Evolutionary conservation across 768 basidiomycete genomes (phyloP).

Genomic region (Cytidiella melzeri): DNA sequence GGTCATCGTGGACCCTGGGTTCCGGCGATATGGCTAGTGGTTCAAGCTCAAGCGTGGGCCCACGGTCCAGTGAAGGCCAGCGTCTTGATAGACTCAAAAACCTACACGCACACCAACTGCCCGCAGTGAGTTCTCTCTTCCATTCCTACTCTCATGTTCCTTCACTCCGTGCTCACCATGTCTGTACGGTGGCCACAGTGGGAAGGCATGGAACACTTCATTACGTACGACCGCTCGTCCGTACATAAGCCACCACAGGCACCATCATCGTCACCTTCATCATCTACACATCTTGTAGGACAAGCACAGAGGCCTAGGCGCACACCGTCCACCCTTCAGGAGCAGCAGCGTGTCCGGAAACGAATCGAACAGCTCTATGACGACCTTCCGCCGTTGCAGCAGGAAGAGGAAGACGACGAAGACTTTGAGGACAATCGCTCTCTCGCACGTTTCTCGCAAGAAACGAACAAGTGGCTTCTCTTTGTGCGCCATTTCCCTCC

Average conservation of each 20-base stretch:
- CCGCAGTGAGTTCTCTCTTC: not conserved
- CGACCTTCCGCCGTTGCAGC: constrained; percentile 7
- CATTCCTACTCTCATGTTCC: not conserved
- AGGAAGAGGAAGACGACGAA: not conserved
- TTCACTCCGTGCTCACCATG: not conserved
- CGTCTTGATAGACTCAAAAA: not conserved
- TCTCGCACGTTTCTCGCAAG: not conserved
- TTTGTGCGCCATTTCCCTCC: constrained; percentile 6
- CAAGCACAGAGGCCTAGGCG: too few species aligned
- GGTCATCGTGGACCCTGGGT: too few species aligned
- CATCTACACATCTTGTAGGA: too few species aligned
- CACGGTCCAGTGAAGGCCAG: too few species aligned
- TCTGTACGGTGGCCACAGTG: too few species aligned
- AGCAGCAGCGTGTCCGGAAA: not conserved
- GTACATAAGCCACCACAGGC: not conserved
- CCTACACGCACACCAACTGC: not conserved
- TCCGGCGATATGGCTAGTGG: too few species aligned
- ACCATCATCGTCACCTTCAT: not conserved
- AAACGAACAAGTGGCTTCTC: constrained; percentile 7
- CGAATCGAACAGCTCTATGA: not conserved
- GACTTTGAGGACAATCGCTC: constrained; percentile 4
- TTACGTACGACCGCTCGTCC: not conserved
- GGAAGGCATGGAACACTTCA: not conserved
- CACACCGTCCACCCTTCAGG: too few species aligned
- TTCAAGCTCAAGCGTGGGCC: too few species aligned